phyloP scores from a whole-genome alignment of 2,329 filamentous ascomycete species.

The Diaporthe longicolla region DNA sequence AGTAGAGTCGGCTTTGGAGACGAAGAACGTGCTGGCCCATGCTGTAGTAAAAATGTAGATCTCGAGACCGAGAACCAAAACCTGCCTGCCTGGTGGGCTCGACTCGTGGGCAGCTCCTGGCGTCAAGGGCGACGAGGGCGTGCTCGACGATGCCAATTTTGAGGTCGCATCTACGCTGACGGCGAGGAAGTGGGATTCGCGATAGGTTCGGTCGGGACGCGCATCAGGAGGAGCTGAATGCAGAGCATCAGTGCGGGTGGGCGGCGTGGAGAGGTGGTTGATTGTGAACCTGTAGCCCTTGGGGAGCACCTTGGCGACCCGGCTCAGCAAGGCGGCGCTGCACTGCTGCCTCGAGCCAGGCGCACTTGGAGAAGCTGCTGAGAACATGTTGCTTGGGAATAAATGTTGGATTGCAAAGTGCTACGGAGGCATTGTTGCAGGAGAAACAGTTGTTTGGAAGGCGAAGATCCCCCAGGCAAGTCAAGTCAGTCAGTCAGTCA shows the following conservation, averaged over 20 bases:
- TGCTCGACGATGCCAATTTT: slow-evolving; percentile 32
- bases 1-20: slow-evolving; percentile 97
- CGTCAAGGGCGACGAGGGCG: slow-evolving; percentile 39
- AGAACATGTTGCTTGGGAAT: slow-evolving; percentile 34
- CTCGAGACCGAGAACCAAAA: slow-evolving; percentile 88
- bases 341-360: slow-evolving; percentile 45
- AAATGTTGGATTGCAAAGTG: slow-evolving; percentile 40
- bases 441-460: background rate
- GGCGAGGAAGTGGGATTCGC: slow-evolving; percentile 84
- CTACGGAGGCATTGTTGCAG: slow-evolving; percentile 13
- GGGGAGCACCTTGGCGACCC: slow-evolving; percentile 67
- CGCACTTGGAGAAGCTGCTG: slow-evolving; percentile 40
- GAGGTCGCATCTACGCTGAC: slow-evolving; percentile 60
- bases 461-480: background rate
- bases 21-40: slow-evolving; percentile 87
- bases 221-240: slow-evolving; percentile 83
- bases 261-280: slow-evolving; percentile 90
- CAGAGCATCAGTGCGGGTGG: slow-evolving; percentile 80
- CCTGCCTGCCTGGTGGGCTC: slow-evolving; percentile 54
- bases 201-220: slow-evolving; percentile 82
- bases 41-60: slow-evolving; percentile 88
- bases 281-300: slow-evolving; percentile 73
- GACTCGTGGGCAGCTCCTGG: slow-evolving; percentile 48
- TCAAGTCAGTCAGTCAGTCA: too few species aligned
- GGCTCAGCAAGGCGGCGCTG: slow-evolving; percentile 52